phyloP scores from a whole-genome alignment of 345 rosid genomes.

The Euclidium syriacum region DNA sequence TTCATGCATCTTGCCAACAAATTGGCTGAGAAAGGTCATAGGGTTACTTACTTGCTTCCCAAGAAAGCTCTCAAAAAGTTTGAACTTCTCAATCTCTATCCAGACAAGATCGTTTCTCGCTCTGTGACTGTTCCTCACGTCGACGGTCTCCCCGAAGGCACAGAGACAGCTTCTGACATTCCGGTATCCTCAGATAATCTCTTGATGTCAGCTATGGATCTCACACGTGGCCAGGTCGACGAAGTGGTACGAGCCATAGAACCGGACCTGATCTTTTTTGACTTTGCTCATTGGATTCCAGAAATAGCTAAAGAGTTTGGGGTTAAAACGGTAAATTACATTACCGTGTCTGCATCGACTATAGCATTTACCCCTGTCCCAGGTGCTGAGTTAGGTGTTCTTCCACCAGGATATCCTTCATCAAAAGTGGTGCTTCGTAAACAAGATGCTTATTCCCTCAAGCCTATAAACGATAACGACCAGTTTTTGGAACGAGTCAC shows the following conservation, averaged over 20 bases:
- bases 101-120: constrained; percentile 15
- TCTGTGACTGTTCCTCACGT: constrained; percentile 35
- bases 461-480: too few species aligned
- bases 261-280: constrained; percentile 49
- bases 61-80: constrained; percentile 27
- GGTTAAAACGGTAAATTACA: constrained; percentile 38
- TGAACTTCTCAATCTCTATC: constrained; percentile 30
- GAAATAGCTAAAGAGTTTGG: constrained; percentile 40
- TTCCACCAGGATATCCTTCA: constrained; percentile 56
- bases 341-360: constrained; percentile 33
- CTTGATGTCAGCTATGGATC: constrained; percentile 50
- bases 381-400: constrained; percentile 28
- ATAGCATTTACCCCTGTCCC: not conserved
- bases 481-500: not conserved
- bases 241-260: constrained; percentile 2
- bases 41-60: constrained; percentile 15
- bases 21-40: constrained; percentile 35
- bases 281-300: constrained; percentile 51
- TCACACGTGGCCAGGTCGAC: constrained; percentile 43
- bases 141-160: constrained; percentile 54
- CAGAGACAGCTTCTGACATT: constrained; percentile 59
- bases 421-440: constrained; percentile 17
- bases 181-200: constrained; percentile 20
- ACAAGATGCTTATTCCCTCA: not conserved
- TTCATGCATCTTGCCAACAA: constrained; percentile 38